Conservation (phyloP, 768 basidiomycete species). For the Hirschioporus abietinus region DNA sequence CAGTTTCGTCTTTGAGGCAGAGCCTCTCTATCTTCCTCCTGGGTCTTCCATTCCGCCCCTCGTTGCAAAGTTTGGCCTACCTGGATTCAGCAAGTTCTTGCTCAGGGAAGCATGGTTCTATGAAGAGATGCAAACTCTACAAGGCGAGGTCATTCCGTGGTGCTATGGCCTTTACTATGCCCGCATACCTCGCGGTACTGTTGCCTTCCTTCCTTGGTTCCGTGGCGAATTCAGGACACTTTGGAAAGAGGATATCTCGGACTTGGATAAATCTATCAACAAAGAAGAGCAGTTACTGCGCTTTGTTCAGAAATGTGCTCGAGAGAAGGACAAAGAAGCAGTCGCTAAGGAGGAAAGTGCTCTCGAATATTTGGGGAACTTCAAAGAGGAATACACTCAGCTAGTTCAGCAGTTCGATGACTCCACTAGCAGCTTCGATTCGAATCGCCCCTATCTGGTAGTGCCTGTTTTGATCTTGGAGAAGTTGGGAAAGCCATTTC, state of each 20-base stretch:
- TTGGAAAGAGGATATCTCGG: not conserved
- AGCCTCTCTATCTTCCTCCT: not conserved
- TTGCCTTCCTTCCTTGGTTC: not conserved
- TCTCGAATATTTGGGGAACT: not conserved
- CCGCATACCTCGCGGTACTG: not conserved
- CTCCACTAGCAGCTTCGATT: not conserved
- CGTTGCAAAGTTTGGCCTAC: not conserved
- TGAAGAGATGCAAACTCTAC: conserved; percentile 10
- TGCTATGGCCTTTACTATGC: conserved; percentile 9
- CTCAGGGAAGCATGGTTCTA: conserved; percentile 10
- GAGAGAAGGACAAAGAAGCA: not conserved
- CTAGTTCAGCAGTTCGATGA: not conserved
- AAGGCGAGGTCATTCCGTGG: conserved; percentile 8
- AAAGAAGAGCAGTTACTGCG: not conserved
- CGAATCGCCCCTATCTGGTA: not conserved
- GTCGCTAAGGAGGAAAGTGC: not conserved
- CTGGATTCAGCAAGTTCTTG: not conserved
- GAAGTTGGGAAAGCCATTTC: not conserved
- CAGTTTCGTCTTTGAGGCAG: not conserved
- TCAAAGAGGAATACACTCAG: not conserved
- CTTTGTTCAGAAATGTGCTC: not conserved
- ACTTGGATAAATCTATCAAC: not conserved
- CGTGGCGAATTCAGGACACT: not conserved
- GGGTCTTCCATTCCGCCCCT: not conserved
- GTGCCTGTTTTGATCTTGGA: not conserved